These are phyloP conservation scores for Medicago ruthenica DNA, from an alignment of 306 rosid genomes.

Conservation along the genomic window DNA sequence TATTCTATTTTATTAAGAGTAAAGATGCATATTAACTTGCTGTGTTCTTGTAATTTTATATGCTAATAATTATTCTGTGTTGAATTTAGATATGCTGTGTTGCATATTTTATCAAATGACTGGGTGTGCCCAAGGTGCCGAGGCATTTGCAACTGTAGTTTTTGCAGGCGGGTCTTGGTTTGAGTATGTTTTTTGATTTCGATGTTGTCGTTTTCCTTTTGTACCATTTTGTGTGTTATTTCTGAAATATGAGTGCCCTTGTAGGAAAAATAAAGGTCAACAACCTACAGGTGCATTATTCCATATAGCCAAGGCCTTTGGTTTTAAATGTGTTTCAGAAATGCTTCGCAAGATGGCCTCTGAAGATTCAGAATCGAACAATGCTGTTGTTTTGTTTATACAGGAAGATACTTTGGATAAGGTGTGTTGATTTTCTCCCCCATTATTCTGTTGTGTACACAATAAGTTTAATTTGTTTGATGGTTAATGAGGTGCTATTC, in stretches of 20 bases:
- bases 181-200: not conserved
- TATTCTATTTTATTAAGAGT: not conserved
- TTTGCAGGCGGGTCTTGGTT: conserved; percentile 60
- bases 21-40: not conserved
- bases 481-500: conserved; percentile 25
- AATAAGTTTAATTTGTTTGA: not conserved
- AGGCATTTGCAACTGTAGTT: conserved; percentile 79
- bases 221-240: not conserved
- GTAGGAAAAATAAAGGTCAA: conserved; percentile 73
- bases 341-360: conserved; percentile 47
- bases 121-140: conserved; percentile 88
- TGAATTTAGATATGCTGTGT: conserved; percentile 69
- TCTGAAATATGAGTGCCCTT: conserved; percentile 29
- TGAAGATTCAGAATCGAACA: not conserved
- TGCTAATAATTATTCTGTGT: conserved; percentile 13
- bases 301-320: conserved; percentile 59
- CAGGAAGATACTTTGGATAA: conserved; percentile 31
- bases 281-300: conserved; percentile 70
- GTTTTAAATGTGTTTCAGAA: conserved; percentile 71
- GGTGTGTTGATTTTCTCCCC: conserved; percentile 44
- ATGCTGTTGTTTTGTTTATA: conserved; percentile 36
- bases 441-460: not conserved
- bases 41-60: not conserved
- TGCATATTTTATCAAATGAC: too few relatives aligned
- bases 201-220: not conserved